Percentiles rank a stretch among this genome's conserved stretches.
Conservation (phyloP, 345 rosid genomes). For the Salix purpurea region DNA sequence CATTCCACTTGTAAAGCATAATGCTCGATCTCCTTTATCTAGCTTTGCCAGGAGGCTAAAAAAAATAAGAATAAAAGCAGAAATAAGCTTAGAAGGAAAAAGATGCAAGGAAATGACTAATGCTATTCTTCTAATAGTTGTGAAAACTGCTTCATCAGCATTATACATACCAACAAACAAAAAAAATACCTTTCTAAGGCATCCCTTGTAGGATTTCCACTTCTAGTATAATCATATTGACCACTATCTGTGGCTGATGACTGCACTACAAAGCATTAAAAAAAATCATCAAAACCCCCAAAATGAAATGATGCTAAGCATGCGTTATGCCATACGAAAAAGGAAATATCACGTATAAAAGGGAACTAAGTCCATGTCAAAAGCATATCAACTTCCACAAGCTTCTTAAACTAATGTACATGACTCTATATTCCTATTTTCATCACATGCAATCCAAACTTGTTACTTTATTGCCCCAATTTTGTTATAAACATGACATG, state of each 20-base stretch:
- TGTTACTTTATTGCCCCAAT: not conserved
- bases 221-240: conserved; percentile 91
- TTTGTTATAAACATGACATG: not conserved
- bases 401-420: not conserved
- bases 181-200: conserved; percentile 63
- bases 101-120: not conserved
- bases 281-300: not conserved
- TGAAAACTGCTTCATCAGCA: conserved; percentile 5
- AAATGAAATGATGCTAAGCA: not conserved
- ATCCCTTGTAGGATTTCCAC: conserved; percentile 94
- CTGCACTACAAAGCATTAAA: conserved; percentile 34
- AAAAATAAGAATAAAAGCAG: not conserved
- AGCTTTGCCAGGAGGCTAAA: conserved; percentile 84
- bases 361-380: not conserved
- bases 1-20: conserved; percentile 98
- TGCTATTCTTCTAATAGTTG: not conserved
- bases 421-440: not conserved
- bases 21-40: conserved; percentile 90
- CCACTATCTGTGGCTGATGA: conserved; percentile 77
- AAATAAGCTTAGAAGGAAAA: conserved; percentile 2
- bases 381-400: not conserved
- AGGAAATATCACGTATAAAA: not conserved
- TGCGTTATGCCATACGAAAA: not conserved
- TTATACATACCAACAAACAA: not conserved
- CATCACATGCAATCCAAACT: not conserved